A percentile compares a stretch with the other conserved stretches of the same genome.
Conservation (phyloP, 306 rosid genomes). For the Cercis canadensis region DNA sequence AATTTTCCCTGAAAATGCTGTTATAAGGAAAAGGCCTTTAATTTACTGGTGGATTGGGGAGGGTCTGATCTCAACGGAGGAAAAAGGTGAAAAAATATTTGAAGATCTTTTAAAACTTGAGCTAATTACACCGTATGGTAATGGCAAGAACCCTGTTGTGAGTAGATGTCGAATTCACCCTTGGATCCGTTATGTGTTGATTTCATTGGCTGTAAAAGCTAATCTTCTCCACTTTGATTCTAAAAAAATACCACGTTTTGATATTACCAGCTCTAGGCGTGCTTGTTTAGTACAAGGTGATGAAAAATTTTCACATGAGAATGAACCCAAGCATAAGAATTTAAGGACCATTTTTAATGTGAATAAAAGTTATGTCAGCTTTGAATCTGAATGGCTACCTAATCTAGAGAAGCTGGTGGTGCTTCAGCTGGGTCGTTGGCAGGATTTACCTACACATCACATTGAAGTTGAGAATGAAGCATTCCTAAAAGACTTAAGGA, state of each 20-base stretch:
- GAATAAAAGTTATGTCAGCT: background rate
- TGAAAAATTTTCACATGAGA: too few species aligned
- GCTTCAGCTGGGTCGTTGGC: constrained; percentile 45
- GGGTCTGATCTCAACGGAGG: constrained; percentile 26
- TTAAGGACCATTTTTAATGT: constrained; percentile 42
- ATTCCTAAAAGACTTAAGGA: background rate
- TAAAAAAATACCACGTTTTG: background rate
- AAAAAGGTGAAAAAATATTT: constrained; percentile 31
- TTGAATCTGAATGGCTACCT: constrained; percentile 4
- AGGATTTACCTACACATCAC: constrained; percentile 1
- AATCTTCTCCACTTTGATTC: background rate
- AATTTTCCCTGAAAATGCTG: constrained; percentile 46
- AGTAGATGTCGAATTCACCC: constrained; percentile 19
- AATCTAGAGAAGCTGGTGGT: constrained; percentile 16
- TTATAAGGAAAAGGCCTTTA: constrained; percentile 44
- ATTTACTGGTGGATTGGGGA: constrained; percentile 68
- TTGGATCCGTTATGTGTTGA: constrained; percentile 42
- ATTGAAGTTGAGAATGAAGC: constrained; percentile 14
- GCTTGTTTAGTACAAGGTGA: background rate
- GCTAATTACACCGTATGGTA: constrained; percentile 13
- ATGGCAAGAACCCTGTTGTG: background rate
- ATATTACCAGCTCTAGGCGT: background rate
- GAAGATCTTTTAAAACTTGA: background rate
- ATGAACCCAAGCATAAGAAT: background rate
- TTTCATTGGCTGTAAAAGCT: background rate